Percentiles rank a stretch among this genome's conserved stretches.
phyloP scores from a whole-genome alignment of 768 basidiomycete genomes.

The Crassisporium funariophilum region DNA sequence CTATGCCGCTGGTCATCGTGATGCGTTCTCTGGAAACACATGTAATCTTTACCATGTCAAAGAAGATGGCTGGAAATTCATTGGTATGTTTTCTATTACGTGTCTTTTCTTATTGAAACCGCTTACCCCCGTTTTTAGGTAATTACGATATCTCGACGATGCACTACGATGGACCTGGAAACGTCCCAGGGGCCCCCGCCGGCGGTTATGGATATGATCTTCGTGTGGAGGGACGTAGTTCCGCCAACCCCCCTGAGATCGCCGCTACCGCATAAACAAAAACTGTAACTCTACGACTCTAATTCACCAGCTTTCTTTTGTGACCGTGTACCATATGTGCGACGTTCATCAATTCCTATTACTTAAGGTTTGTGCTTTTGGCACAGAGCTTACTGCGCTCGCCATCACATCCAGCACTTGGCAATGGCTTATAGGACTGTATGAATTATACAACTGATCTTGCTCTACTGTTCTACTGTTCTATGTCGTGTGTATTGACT shows the following conservation, averaged over 20 bases:
- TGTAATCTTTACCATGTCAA: conserved; percentile 96
- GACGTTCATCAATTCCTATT: too few species aligned
- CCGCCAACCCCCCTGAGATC: conserved; percentile 49
- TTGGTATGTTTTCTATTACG: conserved; percentile 57
- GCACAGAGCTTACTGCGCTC: too few species aligned
- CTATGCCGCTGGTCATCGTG: conserved; percentile 95
- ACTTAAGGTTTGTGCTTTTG: too few species aligned
- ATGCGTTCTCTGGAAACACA: conserved; percentile 95
- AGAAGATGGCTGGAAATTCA: conserved; percentile 94
- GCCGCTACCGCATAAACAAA: conserved; percentile 17
- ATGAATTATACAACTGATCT: too few species aligned
- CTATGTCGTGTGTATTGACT: too few species aligned
- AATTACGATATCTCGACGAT: conserved; percentile 91
- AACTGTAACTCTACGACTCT: conserved; percentile 16
- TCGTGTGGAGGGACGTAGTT: conserved; percentile 59
- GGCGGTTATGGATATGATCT: conserved; percentile 81
- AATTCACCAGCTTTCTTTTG: conserved; percentile 10
- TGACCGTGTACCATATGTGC: not conserved
- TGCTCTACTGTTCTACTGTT: too few species aligned
- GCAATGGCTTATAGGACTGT: too few species aligned
- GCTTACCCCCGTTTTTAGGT: conserved; percentile 45
- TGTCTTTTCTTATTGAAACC: not conserved
- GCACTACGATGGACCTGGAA: conserved; percentile 87
- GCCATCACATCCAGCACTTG: too few species aligned
- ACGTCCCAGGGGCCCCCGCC: conserved; percentile 61